Evolutionary conservation across 768 basidiomycete species (phyloP), one percentile per base, ranked within the genome.

Genomic region (Termitomyces sp.): DNA sequence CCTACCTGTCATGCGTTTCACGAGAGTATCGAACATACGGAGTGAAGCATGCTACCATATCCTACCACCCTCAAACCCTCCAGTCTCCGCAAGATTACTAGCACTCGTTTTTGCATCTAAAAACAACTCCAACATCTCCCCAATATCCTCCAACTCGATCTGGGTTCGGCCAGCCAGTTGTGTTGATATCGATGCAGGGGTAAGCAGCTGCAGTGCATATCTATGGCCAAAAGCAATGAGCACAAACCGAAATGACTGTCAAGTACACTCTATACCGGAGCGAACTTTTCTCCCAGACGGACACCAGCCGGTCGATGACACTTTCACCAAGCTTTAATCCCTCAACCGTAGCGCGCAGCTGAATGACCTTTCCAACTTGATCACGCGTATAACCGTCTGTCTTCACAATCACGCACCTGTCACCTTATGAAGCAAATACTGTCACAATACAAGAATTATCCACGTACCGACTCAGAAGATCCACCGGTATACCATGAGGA

Each of bases 121-220:
- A 81, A 98, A 98, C 39, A 99, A 78, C 70, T 93, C 92, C 64
- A 89, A 89, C 89, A 97, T 94, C 81, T 97, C 95, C 42, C 83
- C 81, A 49, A 98, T 87, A 73, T 99, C 96, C 64, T 98, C 94
- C 2, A 88, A 75, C 63, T 87, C 84, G 58, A 98, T 92, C 68
- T 94, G 88, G 38, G 75, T 80, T 60, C 93, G 87, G 3, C 96
- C 94, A 0, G 82, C 84, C 33, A 95, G 74, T 40, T 79, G 76
- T 2, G 94, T 88, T 4, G 97, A 81, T 68, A 98, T 96, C 20
- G 91, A 89, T 1, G 93, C 94, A 0, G 96, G 96, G 0, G 92
- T 90, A 59, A 98, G 81, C 18, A 98, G 78, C 72, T 98, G 96
- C 11, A 98, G 79, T 8, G 92, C 91, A 73, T 95, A 97, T 67